Percentiles rank a stretch among this genome's conserved stretches.
Conservation (phyloP, 345 rosid genomes). For the Psidium friedrichsthalianum region DNA sequence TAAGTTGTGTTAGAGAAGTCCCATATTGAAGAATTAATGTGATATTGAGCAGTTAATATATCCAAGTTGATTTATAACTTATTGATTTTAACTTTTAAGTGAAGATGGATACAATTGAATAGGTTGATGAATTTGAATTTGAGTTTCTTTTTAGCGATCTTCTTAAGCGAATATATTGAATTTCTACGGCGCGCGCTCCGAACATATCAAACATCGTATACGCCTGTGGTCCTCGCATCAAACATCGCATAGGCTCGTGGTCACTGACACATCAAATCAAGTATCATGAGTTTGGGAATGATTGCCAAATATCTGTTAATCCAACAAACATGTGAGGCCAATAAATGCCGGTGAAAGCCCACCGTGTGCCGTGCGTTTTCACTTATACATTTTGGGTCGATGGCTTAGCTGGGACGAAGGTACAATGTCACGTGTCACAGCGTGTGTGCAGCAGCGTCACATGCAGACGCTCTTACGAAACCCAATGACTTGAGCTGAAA, state of each 20-base stretch:
- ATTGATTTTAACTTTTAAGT: too few relatives aligned
- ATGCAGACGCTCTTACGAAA: not conserved
- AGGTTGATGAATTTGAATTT: too few relatives aligned
- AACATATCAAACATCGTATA: too few relatives aligned
- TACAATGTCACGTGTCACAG: not conserved
- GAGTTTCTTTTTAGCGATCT: too few relatives aligned
- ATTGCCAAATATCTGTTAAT: not conserved
- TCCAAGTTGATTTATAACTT: too few relatives aligned
- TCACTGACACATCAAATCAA: not conserved
- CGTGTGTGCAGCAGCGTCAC: not conserved
- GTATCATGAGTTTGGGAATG: not conserved
- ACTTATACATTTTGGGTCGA: not conserved
- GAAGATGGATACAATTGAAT: too few relatives aligned
- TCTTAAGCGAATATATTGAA: too few relatives aligned
- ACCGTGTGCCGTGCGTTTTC: not conserved
- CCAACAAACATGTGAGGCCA: not conserved
- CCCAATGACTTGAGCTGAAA: not conserved
- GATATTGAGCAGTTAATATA: too few relatives aligned
- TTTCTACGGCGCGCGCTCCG: too few relatives aligned
- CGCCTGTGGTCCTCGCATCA: too few relatives aligned
- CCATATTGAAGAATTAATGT: too few relatives aligned
- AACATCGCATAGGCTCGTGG: not conserved
- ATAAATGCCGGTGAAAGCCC: not conserved
- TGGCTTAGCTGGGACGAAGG: not conserved
- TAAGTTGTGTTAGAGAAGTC: too few relatives aligned